Percentiles rank a stretch among this genome's conserved stretches.
Evolutionary conservation across 2,329 filamentous ascomycete species (phyloP).

Genomic region (Cyclaneusma minus): DNA sequence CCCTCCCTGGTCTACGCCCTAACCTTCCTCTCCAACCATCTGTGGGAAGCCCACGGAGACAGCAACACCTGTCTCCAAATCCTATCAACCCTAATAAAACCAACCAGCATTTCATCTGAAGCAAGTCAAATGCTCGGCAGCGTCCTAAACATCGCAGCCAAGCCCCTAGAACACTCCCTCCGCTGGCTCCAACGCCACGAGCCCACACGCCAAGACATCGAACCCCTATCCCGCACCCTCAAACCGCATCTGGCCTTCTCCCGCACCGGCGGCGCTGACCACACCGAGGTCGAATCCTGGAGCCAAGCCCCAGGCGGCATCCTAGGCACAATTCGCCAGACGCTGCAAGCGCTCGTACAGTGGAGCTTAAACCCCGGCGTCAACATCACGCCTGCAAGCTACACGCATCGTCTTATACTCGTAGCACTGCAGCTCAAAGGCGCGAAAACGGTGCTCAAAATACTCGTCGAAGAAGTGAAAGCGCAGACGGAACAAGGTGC

Average conservation of each 20-base stretch:
- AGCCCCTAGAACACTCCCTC: constrained; percentile 51
- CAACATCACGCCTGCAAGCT: constrained; percentile 43
- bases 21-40: constrained; percentile 53
- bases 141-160: constrained; percentile 56
- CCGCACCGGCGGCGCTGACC: constrained; percentile 44
- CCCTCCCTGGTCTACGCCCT: constrained; percentile 63
- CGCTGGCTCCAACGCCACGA: constrained; percentile 50
- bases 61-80: constrained; percentile 56
- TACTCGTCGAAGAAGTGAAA: constrained; percentile 54
- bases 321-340: constrained; percentile 38
- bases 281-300: constrained; percentile 57
- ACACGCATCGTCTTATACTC: constrained; percentile 58
- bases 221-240: constrained; percentile 51
- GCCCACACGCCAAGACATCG: constrained; percentile 52
- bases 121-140: constrained; percentile 53
- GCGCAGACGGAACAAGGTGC: constrained; percentile 42
- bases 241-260: constrained; percentile 39
- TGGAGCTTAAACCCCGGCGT: constrained; percentile 47
- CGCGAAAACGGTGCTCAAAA: constrained; percentile 39
- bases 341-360: constrained; percentile 44
- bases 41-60: constrained; percentile 51
- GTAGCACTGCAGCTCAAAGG: constrained; percentile 45
- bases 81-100: constrained; percentile 55
- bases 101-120: constrained; percentile 55
- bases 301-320: constrained; percentile 41